phyloP scores from a whole-genome alignment of 31 red algal species.

The Odonthalia washingtoniensis region DNA sequence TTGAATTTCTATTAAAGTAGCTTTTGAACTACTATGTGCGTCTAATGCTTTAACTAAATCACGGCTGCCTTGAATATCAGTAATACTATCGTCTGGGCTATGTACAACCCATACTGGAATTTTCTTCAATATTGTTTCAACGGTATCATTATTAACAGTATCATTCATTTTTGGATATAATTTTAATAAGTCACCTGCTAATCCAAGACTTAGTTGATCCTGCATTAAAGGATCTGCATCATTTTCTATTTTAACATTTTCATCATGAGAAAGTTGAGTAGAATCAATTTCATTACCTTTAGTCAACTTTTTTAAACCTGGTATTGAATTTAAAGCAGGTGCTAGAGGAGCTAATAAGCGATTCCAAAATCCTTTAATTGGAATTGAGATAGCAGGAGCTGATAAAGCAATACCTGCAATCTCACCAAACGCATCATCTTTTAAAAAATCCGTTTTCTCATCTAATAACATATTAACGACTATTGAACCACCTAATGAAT shows the following conservation, averaged over 20 bases:
- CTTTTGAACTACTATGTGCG: slow-evolving; percentile 3
- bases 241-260: slow-evolving; percentile 38
- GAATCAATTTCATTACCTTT: slow-evolving; percentile 55
- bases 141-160: not conserved
- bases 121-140: not conserved
- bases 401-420: slow-evolving; percentile 51
- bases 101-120: slow-evolving; percentile 52
- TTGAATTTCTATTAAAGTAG: slow-evolving; percentile 30
- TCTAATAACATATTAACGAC: slow-evolving; percentile 32
- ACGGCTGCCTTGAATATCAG: slow-evolving; percentile 33
- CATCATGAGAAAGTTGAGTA: slow-evolving; percentile 27
- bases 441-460: slow-evolving; percentile 14
- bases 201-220: slow-evolving; percentile 43
- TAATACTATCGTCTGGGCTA: slow-evolving; percentile 55
- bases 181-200: slow-evolving; percentile 50
- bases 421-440: slow-evolving; percentile 47
- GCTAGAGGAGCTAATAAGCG: slow-evolving; percentile 47
- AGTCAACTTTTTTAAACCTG: slow-evolving; percentile 40
- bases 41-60: slow-evolving; percentile 39
- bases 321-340: slow-evolving; percentile 26
- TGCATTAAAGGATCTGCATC: slow-evolving; percentile 49
- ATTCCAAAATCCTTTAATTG: slow-evolving; percentile 36
- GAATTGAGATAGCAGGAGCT: slow-evolving; percentile 48
- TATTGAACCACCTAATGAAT: slow-evolving; percentile 66
- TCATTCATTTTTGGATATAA: slow-evolving; percentile 31